Evolutionary conservation across 495 filamentous ascomycete species (phyloP), one percentile per base, ranked within the genome.

Genomic region (Terfezia claveryi): DNA sequence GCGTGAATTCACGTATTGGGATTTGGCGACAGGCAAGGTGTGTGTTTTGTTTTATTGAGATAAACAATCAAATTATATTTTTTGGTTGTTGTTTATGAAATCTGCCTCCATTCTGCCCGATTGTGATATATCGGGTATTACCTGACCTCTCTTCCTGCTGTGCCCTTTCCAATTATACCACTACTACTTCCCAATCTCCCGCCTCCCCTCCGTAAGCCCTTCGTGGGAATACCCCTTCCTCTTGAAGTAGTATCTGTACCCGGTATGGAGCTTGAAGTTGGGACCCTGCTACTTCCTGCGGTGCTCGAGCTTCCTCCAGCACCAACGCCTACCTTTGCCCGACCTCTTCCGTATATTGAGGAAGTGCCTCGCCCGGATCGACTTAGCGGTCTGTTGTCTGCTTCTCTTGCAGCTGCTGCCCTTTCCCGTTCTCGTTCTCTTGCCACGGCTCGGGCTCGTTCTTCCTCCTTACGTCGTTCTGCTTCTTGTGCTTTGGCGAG

Each of bases 401-500:
- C 60, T 14, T 56, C 67, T 36, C 66, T 66, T 23, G 70, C 71
- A 14, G 75, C 71, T 36, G 74, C 68, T 62, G 69, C 64, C 61
- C 74, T 62, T 73, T 72, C 67, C 81, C 81, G 32, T 82, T 84
- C 60, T 87, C 84, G 59, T 87, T 87, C 14, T 75, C 81, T 60
- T 73, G 78, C 44, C 78, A 71, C 51, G 71, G 73, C 86, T 55
- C 81, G 71, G 52, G 85, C 76, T 50, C 80, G 73, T 65, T 85
- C 80, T 16, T 86, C 79, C 58, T 92, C 86, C 1, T 73, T 74
- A 38, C 80, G 76, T 51, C 85, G 74, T 66, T 89, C 81, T 0
- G 76, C 81, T 23, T 82, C 86, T 61, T 83, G 80, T 61, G 79
- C 79, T 62, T 76, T 79, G 51, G 76, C 68, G 2, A 76, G 62